These are phyloP conservation scores for Coriolopsis trogii DNA, from an alignment of 1,284 basidiomycete genomes.

Conservation along the genomic window DNA sequence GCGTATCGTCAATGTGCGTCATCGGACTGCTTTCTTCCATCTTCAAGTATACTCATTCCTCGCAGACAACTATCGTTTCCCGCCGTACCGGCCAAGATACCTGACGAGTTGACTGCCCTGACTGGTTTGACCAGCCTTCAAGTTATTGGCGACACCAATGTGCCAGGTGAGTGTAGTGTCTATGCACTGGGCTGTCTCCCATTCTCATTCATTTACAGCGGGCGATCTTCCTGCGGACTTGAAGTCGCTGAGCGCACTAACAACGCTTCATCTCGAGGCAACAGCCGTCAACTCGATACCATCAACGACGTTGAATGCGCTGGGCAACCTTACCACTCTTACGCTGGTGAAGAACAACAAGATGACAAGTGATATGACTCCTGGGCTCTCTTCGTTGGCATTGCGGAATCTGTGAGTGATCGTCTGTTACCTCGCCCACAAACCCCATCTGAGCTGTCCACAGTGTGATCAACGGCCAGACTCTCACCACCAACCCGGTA, in stretches of 20 bases:
- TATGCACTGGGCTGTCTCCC: background rate
- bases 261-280: constrained; percentile 47
- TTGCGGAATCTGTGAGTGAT: constrained; percentile 46
- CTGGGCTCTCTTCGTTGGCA: constrained; percentile 37
- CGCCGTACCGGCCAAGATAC: constrained; percentile 47
- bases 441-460: background rate
- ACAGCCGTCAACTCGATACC: constrained; percentile 47
- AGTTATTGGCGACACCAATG: constrained; percentile 44
- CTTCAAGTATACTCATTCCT: background rate
- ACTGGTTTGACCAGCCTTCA: constrained; percentile 42
- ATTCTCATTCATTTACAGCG: constrained; percentile 29
- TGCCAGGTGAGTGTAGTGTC: constrained; percentile 39
- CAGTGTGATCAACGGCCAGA: constrained; percentile 41
- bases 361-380: constrained; percentile 46
- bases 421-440: background rate
- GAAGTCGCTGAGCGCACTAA: constrained; percentile 41
- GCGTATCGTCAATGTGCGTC: constrained; percentile 48
- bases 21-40: background rate
- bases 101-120: constrained; percentile 46
- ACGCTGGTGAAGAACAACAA: constrained; percentile 47
- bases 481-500: constrained; percentile 34
- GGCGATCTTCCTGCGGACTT: constrained; percentile 45
- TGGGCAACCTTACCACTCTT: constrained; percentile 43
- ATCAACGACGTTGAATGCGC: constrained; percentile 37
- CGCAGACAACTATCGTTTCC: constrained; percentile 49